A percentile compares a stretch with the other conserved stretches of the same genome.
phyloP scores from a whole-genome alignment of 164 flowering plant genomes.

The Aristolochia contorta region DNA sequence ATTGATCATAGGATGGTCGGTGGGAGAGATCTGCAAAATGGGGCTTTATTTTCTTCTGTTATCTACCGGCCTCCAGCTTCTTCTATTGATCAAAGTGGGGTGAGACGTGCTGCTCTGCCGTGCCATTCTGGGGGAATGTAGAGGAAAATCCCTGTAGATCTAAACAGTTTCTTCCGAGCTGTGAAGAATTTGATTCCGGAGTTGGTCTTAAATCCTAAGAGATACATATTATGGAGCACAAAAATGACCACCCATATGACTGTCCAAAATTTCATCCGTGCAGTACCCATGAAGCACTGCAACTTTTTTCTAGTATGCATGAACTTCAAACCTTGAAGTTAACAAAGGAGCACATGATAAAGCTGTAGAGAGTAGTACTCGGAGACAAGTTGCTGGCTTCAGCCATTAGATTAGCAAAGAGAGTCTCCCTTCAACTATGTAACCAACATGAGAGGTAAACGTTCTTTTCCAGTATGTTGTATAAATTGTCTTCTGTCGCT shows the following conservation, averaged over 20 bases:
- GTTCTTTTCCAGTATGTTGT: too few species aligned
- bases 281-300: too few species aligned
- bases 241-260: constrained; percentile 65
- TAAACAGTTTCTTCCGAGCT: constrained; percentile 48
- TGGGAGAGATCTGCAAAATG: constrained; percentile 9
- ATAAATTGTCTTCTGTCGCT: too few species aligned
- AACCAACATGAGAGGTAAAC: too few species aligned
- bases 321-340: too few species aligned
- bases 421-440: too few species aligned
- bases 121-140: constrained; percentile 54
- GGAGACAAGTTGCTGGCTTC: too few species aligned
- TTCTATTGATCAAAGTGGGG: constrained; percentile 37
- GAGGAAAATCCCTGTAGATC: constrained; percentile 55
- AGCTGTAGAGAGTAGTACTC: too few species aligned
- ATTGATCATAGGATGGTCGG: constrained; percentile 31
- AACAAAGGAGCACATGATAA: too few species aligned
- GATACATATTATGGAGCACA: constrained; percentile 54
- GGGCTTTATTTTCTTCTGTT: constrained; percentile 24
- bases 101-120: constrained; percentile 62
- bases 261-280: too few species aligned
- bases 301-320: too few species aligned
- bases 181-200: constrained; percentile 62
- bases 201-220: constrained; percentile 55
- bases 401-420: too few species aligned
- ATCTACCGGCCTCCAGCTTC: constrained; percentile 28